Percentiles rank a stretch among this genome's conserved stretches.
Evolutionary conservation across 768 basidiomycete genomes (phyloP).

Genomic region (Lentinula edodes): DNA sequence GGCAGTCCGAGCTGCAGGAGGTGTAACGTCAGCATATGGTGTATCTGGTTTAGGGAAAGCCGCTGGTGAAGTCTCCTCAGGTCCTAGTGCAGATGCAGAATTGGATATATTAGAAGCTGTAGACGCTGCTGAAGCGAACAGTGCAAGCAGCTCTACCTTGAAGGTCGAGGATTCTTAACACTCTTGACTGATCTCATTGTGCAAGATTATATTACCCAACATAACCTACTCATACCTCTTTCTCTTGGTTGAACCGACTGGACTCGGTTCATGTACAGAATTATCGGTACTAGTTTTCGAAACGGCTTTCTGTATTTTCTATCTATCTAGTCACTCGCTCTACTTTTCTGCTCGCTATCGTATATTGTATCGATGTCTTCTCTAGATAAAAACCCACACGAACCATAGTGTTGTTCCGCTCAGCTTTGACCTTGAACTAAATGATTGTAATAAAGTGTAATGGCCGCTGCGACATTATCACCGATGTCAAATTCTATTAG

Average conservation of each 20-base stretch:
- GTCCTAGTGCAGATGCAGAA: conserved; percentile 1
- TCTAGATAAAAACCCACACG: no score
- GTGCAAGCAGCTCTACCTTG: not conserved
- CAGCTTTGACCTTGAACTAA: no score
- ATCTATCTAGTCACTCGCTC: not conserved
- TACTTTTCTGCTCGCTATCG: not conserved
- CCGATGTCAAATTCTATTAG: not conserved
- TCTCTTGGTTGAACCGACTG: not conserved
- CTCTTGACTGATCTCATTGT: not conserved
- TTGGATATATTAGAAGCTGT: conserved; percentile 5
- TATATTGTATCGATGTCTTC: not conserved
- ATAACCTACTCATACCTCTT: not conserved
- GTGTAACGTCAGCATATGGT: not conserved
- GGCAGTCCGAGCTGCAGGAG: not conserved
- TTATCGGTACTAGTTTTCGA: not conserved
- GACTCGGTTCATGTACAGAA: not conserved
- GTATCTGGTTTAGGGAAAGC: not conserved
- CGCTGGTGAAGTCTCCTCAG: not conserved
- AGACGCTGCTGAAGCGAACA: conserved; percentile 7
- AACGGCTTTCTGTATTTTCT: not conserved
- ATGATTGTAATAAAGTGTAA: no score
- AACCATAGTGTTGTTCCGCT: no score
- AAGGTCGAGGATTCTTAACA: not conserved
- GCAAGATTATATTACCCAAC: not conserved
- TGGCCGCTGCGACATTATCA: not conserved